Percentiles rank a stretch among this genome's conserved stretches.
These are phyloP conservation scores for Holtermannia corniformis DNA, from an alignment of 768 basidiomycete species.

Conservation along the genomic window DNA sequence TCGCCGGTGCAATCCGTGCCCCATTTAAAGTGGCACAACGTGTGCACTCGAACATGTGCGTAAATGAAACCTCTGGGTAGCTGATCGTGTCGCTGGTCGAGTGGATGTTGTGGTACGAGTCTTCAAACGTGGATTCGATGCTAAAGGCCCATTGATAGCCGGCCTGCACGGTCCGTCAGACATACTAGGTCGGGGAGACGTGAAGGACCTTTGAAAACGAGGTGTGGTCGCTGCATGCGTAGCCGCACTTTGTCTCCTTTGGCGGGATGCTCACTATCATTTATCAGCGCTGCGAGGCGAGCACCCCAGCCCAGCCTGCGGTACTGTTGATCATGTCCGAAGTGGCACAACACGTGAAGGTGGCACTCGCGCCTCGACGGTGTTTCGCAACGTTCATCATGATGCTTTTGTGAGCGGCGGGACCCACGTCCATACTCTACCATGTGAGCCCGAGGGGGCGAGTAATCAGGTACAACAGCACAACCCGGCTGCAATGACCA, in stretches of 20 bases:
- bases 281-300: not conserved
- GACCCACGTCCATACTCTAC: too few relatives aligned
- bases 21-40: too few relatives aligned
- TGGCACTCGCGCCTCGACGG: too few relatives aligned
- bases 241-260: conserved; percentile 77
- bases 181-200: conserved; percentile 4
- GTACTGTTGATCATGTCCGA: conserved; percentile 60
- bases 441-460: too few relatives aligned
- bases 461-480: too few relatives aligned
- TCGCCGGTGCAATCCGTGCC: too few relatives aligned
- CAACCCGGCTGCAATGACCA: too few relatives aligned
- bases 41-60: conserved; percentile 60
- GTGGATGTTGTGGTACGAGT: conserved; percentile 70
- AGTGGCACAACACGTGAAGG: conserved; percentile 69
- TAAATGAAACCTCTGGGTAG: conserved; percentile 74
- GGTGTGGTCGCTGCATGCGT: conserved; percentile 81
- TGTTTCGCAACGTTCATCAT: too few relatives aligned
- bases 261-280: conserved; percentile 63
- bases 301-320: conserved; percentile 3
- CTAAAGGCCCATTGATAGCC: conserved; percentile 66
- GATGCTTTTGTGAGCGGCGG: too few relatives aligned
- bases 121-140: conserved; percentile 40
- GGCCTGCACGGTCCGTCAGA: conserved; percentile 52
- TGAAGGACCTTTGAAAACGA: conserved; percentile 35
- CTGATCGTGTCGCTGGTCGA: conserved; percentile 69